Conservation (phyloP, 2,329 filamentous ascomycete species). For the Lasiodiplodia theobromae region DNA sequence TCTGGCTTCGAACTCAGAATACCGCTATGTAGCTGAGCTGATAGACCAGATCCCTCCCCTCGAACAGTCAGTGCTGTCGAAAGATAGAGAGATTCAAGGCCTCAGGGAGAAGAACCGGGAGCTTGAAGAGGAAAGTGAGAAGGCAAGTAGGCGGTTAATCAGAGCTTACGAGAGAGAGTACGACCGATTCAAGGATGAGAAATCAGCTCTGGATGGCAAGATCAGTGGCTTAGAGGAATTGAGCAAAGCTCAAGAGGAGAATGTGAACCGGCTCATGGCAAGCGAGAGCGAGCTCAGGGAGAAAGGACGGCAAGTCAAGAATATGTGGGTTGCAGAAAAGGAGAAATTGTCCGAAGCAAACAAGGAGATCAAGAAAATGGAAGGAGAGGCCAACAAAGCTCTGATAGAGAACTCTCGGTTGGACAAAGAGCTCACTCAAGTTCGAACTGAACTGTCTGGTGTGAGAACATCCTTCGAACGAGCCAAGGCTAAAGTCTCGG, state of each 20-base stretch:
- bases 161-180: constrained; percentile 9
- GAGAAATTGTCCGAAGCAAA: neutral
- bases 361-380: neutral
- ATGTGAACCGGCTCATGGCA: neutral
- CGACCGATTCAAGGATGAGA: constrained; percentile 1
- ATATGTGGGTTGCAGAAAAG: neutral
- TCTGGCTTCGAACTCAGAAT: neutral
- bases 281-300: constrained; percentile 5
- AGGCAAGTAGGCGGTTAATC: neutral
- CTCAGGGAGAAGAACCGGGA: neutral
- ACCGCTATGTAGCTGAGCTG: neutral
- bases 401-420: neutral
- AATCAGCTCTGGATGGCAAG: neutral
- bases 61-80: neutral
- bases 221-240: neutral
- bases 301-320: constrained; percentile 14
- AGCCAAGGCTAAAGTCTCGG: neutral
- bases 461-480: neutral
- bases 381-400: neutral
- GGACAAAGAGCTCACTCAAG: neutral
- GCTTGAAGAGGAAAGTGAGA: neutral
- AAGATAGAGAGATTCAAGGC: neutral
- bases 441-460: neutral
- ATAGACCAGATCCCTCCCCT: constrained; percentile 3
- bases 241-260: neutral